Base-by-base conservation (phyloP, 352 stramenopile species). In the Phytophthora citrophthora region DNA sequence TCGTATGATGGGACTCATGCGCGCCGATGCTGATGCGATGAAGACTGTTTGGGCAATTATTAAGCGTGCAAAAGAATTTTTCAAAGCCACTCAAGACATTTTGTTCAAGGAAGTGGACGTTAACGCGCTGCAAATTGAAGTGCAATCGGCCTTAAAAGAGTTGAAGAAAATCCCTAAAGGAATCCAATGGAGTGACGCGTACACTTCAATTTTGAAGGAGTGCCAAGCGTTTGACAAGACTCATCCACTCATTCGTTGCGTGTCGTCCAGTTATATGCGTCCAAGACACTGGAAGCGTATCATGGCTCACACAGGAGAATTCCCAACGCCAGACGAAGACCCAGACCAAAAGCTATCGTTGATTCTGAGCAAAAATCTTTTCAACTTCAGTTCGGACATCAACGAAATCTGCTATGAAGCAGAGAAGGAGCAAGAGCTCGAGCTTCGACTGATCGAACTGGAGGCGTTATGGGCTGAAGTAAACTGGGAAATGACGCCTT, bases 331-430 rank as follows among this genome's bases (percentile, higher is more conserved):
- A 0, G 95, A 98, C 45, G 86, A 98, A 64, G 91, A 98, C 54
- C 90, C 94, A 1, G 73, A 95, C n/a, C 82, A 98, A 48, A 77
- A 84, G 9, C 83, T 99, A 0, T 94, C 90, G 16, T 72, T 96
- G 34, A 86, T 99, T 18, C 54, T 98, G 48, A 92, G 79, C 56
- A 94, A 98, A 32, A 96, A 98, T 54, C 74, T 99, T 15, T 90
- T 98, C 62, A 91, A 96, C 55, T 98, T 97, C 64, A 97, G 88
- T 64, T 91, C 89, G 15, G 93, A 98, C 27, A 97, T 99, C 39
- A 97, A 97, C 26, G 96, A 99, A 58, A 98, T 98, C 65, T 97
- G 88, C 56, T 97, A 99, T 72, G 91, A 98, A 77, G 96, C 94
- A 5, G 90, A 96, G 41, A 99, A 99, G 60, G 96, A 99, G 68